Percentiles rank a stretch among this genome's conserved stretches.
phyloP scores from a whole-genome alignment of 2,329 filamentous ascomycete genomes.

The Colletotrichum camelliae region DNA sequence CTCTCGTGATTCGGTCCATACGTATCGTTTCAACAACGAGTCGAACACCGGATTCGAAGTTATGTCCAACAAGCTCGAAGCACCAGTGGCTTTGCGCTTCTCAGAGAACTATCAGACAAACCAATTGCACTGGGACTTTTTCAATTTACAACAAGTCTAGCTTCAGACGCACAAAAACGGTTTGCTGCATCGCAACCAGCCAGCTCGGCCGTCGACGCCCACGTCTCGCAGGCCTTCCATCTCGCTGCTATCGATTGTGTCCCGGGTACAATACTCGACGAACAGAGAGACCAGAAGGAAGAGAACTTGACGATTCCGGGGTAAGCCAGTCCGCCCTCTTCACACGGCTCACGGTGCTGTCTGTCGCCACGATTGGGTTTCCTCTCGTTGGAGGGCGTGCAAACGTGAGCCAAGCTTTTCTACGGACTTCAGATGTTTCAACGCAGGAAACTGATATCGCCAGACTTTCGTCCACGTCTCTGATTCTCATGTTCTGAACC shows the following conservation, averaged over 20 bases:
- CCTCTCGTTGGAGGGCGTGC: accelerated
- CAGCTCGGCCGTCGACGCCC: not conserved
- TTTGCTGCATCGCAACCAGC: too few relatives aligned
- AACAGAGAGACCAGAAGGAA: not conserved
- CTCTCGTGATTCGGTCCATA: not conserved
- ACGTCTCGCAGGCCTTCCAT: too few relatives aligned
- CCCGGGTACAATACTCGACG: not conserved
- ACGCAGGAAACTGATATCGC: not conserved
- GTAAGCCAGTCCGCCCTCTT: too few relatives aligned
- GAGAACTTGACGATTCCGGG: too few relatives aligned
- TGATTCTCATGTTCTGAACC: accelerated
- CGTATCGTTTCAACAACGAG: not conserved
- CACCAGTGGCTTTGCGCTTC: not conserved
- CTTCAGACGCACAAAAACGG: too few relatives aligned
- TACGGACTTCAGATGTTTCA: accelerated
- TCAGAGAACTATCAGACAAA: not conserved
- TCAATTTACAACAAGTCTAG: too few relatives aligned
- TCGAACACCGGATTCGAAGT: not conserved
- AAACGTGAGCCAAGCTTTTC: accelerated
- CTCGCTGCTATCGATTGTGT: not conserved
- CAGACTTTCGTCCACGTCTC: not conserved
- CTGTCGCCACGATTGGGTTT: not conserved
- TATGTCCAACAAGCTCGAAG: not conserved
- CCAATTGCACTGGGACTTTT: too few relatives aligned
- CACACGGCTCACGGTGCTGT: not conserved